Percentiles rank a stretch among this genome's conserved stretches.
These are phyloP conservation scores for Backusella mclennaniae DNA, from an alignment of 192 early-diverging fungal genomes.

Conservation along the genomic window DNA sequence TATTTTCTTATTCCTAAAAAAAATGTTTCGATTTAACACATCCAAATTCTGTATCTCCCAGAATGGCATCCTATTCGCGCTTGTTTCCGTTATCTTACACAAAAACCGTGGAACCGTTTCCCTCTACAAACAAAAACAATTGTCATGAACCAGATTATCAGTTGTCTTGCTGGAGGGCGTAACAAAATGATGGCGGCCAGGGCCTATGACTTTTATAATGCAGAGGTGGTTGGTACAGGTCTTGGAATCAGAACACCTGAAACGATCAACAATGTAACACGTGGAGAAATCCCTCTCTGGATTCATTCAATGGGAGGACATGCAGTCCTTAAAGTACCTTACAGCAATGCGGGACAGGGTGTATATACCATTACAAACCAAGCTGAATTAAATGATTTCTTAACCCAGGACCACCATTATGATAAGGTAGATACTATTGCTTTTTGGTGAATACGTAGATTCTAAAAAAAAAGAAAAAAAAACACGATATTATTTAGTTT, in stretches of 20 bases:
- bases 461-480: neutral
- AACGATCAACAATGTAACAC: slow-evolving; percentile 84
- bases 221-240: slow-evolving; percentile 71
- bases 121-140: slow-evolving; percentile 74
- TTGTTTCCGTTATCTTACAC: slow-evolving; percentile 86
- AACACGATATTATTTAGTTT: slow-evolving; percentile 43
- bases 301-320: slow-evolving; percentile 84
- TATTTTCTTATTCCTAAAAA: neutral
- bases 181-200: slow-evolving; percentile 91
- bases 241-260: slow-evolving; percentile 74
- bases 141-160: slow-evolving; percentile 79
- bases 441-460: neutral
- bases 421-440: slow-evolving; percentile 52
- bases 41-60: slow-evolving; percentile 17
- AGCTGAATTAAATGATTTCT: slow-evolving; percentile 69
- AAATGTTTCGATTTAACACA: neutral
- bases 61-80: slow-evolving; percentile 82
- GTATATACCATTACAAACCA: slow-evolving; percentile 88
- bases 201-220: slow-evolving; percentile 84
- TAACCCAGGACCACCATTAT: slow-evolving; percentile 77
- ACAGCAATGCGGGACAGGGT: slow-evolving; percentile 85
- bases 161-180: slow-evolving; percentile 83
- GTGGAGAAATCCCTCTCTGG: slow-evolving; percentile 82
- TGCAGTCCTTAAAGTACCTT: slow-evolving; percentile 81
- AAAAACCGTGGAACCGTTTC: slow-evolving; percentile 87